These are phyloP conservation scores for Exophiala oligosperma DNA, from an alignment of 2,329 filamentous ascomycete species.

Conservation along the genomic window DNA sequence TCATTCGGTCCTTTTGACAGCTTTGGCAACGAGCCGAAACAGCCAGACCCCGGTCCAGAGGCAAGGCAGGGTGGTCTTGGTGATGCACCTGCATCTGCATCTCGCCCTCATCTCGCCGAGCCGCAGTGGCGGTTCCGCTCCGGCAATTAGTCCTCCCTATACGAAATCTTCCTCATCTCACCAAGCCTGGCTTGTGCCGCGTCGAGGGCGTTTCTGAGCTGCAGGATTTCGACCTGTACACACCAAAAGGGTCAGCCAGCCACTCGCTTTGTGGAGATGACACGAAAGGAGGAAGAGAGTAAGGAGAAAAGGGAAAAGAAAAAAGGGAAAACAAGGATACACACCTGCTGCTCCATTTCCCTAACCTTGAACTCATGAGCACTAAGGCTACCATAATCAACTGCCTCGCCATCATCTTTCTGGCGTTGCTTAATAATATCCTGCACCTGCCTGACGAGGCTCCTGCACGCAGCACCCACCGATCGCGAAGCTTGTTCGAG, in stretches of 20 bases:
- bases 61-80: too few relatives aligned
- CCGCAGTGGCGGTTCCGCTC: background rate
- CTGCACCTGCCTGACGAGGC: conserved; percentile 90
- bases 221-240: conserved; percentile 81
- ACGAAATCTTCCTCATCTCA: conserved; percentile 98
- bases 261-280: background rate
- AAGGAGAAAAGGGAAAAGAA: conserved; percentile 4
- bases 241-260: conserved; percentile 13
- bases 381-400: conserved; percentile 86
- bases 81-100: too few relatives aligned
- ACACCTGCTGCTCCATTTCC: conserved; percentile 99
- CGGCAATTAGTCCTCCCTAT: conserved; percentile 66
- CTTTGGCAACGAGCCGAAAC: too few relatives aligned
- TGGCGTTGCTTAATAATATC: conserved; percentile 86
- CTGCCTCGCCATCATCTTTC: conserved; percentile 71
- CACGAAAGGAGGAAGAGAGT: too few relatives aligned
- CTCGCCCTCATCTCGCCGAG: too few relatives aligned
- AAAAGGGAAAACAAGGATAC: conserved; percentile 33
- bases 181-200: conserved; percentile 80
- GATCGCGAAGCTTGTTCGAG: conserved; percentile 91
- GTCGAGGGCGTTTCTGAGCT: conserved; percentile 83
- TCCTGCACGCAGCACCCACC: conserved; percentile 83
- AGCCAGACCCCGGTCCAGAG: too few relatives aligned
- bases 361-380: conserved; percentile 97
- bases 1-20: too few relatives aligned